Base-by-base conservation (phyloP, 306 rosid genomes). In the Morella rubra region DNA sequence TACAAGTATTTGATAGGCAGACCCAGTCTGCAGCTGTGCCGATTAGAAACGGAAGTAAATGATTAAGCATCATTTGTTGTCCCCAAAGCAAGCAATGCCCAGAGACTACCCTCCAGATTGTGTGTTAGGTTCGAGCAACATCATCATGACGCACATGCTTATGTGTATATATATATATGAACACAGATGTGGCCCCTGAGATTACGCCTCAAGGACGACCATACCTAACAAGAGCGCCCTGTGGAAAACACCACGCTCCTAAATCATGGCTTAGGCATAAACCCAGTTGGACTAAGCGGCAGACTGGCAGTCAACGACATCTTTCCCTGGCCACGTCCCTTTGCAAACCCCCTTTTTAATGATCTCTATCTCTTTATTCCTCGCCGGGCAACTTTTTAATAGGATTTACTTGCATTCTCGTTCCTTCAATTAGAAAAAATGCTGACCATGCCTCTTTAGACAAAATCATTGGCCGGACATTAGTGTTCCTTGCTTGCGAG, bases 121-220 rank as follows among this genome's bases (percentile, higher is more conserved):
- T 84, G 89, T 81, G 52, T 14, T 71, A 76, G 44, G 79, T 78
- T 81, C 73, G 24, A 87, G 80, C 77, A 79, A 78, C 93, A 90
- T 56, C 86, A 93, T 89, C 24, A 93, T 87, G 77, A 83, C 76
- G 73, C 32, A 76, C 66, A 85, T 76, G 83, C 86, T 84, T 80
- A 86, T 81, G 86, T 73, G 69, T 56, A 49, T 44, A 44, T 27
- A 44, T 44, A 45, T 45, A 45, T 49, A 55, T 72, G 75, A 2
- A 32, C 37, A 32, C 37, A 32, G 37, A 74, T 13, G 75, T 83
- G 90, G 73, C 87, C 88, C 87, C 71, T 45, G 50, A 79, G 64
- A 87, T 85, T 77, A 73, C 59, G 71, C 77, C 59, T 71, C 74
- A 77, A 64, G 83, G 79, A 77, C 81, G 85, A 73, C 67, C 54